Conservation (phyloP, 192 early-diverging fungal species). For the Umbelopsis ramanniana region DNA sequence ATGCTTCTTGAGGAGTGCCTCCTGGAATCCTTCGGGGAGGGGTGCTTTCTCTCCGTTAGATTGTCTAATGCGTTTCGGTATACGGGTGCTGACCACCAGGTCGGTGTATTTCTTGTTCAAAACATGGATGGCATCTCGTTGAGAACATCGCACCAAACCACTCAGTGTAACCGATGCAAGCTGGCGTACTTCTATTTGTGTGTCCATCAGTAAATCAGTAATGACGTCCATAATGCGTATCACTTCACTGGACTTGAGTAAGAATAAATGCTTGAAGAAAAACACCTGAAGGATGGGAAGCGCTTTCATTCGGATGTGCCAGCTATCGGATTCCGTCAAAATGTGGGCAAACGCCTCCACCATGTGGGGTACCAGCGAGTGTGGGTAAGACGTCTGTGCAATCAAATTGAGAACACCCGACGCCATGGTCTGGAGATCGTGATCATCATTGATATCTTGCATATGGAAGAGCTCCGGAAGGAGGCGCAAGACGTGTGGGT, state of each 20-base stretch:
- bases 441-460: conserved; percentile 74
- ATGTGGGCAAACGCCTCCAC: conserved; percentile 62
- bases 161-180: conserved; percentile 76
- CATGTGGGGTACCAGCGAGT: conserved; percentile 47
- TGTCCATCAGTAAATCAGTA: conserved; percentile 71
- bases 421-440: conserved; percentile 69
- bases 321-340: conserved; percentile 57
- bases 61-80: conserved; percentile 52
- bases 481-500: conserved; percentile 57
- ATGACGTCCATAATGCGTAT: conserved; percentile 71
- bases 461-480: conserved; percentile 67
- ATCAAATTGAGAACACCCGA: conserved; percentile 54
- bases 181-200: conserved; percentile 88
- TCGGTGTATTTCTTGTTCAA: conserved; percentile 52
- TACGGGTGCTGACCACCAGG: conserved; percentile 40
- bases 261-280: conserved; percentile 83
- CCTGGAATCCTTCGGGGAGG: conserved; percentile 50
- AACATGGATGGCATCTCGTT: conserved; percentile 61
- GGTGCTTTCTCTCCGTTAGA: conserved; percentile 29
- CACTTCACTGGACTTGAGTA: conserved; percentile 62
- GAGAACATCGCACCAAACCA: conserved; percentile 80
- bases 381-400: conserved; percentile 57
- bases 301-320: conserved; percentile 83
- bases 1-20: conserved; percentile 74
- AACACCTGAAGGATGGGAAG: conserved; percentile 87